Percentiles rank a stretch among this genome's conserved stretches.
Conservation (phyloP, 176 grass and related monocot species). For the Musa troglodytarum region DNA sequence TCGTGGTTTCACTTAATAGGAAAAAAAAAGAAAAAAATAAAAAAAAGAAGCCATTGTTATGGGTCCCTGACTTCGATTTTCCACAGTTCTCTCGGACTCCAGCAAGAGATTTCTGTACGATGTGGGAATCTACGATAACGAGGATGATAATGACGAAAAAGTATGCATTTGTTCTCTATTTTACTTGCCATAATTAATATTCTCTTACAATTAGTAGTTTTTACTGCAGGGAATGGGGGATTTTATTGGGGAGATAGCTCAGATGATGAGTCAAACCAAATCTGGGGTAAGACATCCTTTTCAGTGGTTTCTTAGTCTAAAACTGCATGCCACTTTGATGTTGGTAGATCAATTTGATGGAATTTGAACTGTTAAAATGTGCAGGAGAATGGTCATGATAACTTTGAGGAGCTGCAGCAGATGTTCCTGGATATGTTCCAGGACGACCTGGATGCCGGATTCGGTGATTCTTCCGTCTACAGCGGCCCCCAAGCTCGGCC, state of each 20-base stretch:
- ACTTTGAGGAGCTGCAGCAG: conserved; percentile 82
- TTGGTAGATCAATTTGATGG: background rate
- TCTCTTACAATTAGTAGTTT: background rate
- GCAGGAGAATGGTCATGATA: conserved; percentile 56
- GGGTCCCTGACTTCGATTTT: conserved; percentile 9
- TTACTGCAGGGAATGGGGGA: conserved; percentile 71
- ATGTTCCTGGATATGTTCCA: conserved; percentile 89
- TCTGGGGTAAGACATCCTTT: conserved; percentile 37
- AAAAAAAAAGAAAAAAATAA: too few species aligned
- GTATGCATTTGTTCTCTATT: background rate
- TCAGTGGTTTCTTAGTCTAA: background rate
- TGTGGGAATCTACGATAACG: conserved; percentile 70
- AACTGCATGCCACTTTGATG: background rate
- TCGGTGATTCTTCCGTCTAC: conserved; percentile 7
- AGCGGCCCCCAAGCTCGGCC: conserved; percentile 18
- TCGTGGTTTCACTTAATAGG: too few species aligned
- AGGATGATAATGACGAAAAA: conserved; percentile 45
- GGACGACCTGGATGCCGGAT: conserved; percentile 53
- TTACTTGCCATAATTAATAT: background rate
- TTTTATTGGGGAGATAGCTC: conserved; percentile 84
- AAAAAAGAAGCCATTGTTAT: too few species aligned
- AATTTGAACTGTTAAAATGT: conserved; percentile 9
- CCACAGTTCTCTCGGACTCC: conserved; percentile 74
- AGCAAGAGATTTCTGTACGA: conserved; percentile 95
- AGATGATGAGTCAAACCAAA: conserved; percentile 87